Evolutionary conservation across 2,329 filamentous ascomycete genomes (phyloP), one percentile per base, ranked within the genome.

Genomic region (Alternaria ventricosa): DNA sequence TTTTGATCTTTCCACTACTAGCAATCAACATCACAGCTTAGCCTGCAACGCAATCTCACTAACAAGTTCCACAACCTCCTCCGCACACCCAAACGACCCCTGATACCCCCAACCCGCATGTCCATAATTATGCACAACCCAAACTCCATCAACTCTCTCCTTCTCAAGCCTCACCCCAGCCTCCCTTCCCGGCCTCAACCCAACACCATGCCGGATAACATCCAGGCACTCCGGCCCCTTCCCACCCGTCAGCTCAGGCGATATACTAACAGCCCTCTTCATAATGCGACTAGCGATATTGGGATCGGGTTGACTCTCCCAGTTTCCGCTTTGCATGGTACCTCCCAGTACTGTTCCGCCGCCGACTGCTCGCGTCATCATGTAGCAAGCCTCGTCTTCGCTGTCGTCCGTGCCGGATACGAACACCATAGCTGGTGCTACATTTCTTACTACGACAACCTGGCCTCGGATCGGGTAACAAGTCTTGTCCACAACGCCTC

Each of bases 281-380:
- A 97, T 95, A 76, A 97, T 96, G n/a, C 93, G 86, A 53, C 86
- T 80, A 0, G 93, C 92, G 11, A 93, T 84, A 74, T 92, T 92
- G 0, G 89, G 89, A 73, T 97, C 93, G 1, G 90, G 88, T 67
- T 90, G 86, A 46, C 88, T 86, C 69, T 95, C 91, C 92, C 92
- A 96, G 72, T 89, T 91, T 27, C 89, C 87, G 70, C 89, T 87
- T 78, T 93, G 90, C 73, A 96, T 92, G 41, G 89, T 94, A 2
- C 94, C 94, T 18, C 94, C 94, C 3, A 97, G 82, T 33, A 97
- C 85, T 0, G 92, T 96, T 15, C 94, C 94, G 13, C 94, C 94
- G 67, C 78, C 83, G 22, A 85, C 85, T 0, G 93, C 92, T 43
- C 94, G 87, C 71, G 88, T 89, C 94, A 97, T 97, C 55, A 91